These are phyloP conservation scores for Botrytis fabae DNA, from an alignment of 2,329 filamentous ascomycete genomes.

Conservation along the genomic window DNA sequence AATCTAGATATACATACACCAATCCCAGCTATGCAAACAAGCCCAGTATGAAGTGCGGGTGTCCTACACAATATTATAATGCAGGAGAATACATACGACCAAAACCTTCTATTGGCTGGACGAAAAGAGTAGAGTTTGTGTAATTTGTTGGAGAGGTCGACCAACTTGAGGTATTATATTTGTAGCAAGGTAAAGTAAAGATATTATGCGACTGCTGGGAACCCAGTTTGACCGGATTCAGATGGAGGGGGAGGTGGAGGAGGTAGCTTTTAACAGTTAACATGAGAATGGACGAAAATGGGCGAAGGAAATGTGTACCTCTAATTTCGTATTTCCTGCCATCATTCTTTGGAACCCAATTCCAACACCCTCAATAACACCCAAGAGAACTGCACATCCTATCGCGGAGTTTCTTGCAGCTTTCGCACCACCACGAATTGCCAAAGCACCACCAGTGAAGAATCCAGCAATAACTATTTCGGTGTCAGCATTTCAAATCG, in stretches of 20 bases:
- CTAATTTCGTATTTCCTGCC: constrained; percentile 82
- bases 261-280: constrained; percentile 30
- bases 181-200: not conserved
- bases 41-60: constrained; percentile 16
- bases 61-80: constrained; percentile 19
- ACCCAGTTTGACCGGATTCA: constrained; percentile 37
- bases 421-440: constrained; percentile 87
- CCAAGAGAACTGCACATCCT: constrained; percentile 89
- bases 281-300: constrained; percentile 21
- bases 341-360: constrained; percentile 96
- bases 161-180: constrained; percentile 24
- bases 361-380: constrained; percentile 95
- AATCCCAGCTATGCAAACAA: constrained; percentile 38
- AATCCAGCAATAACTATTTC: constrained; percentile 80
- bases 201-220: constrained; percentile 38
- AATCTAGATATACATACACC: constrained; percentile 36
- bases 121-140: constrained; percentile 40
- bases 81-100: constrained; percentile 29
- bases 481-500: constrained; percentile 25
- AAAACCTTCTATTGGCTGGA: constrained; percentile 24
- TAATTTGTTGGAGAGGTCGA: constrained; percentile 28
- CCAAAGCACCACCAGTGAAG: constrained; percentile 90
- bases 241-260: constrained; percentile 39
- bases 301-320: constrained; percentile 51
- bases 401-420: constrained; percentile 94